Evolutionary conservation across 2,329 filamentous ascomycete genomes (phyloP), one percentile per base, ranked within the genome.

Genomic region (Coniella vitis): DNA sequence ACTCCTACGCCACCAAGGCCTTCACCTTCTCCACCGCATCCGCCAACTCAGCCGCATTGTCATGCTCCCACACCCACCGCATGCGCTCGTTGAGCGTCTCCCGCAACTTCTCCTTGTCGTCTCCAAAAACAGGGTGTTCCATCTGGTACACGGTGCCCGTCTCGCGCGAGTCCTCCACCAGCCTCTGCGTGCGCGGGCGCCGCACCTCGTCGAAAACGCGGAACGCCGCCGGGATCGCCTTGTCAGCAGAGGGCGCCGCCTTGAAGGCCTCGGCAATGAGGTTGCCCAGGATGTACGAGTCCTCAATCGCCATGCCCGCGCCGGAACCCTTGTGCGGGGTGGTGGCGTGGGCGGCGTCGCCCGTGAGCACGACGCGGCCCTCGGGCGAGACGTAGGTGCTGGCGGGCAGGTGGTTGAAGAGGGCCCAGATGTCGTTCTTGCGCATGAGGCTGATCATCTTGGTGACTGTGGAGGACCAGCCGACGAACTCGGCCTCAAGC

Each of bases 151-250:
- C 48, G 48, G 64, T 59, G 0, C 58, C 73, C 17, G 67, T 67
- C 20, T 74, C 64, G 35, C 66, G 66, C 47, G 76, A 79, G 37
- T 69, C 78, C 7, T 66, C 61, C 0, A 79, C 74, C 0, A 79
- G 58, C 58, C 68, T 68, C 52, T 77, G 73, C 5, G 67, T 70
- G 7, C 76, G 61, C 10, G 71, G 66, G 4, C 76, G 63, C 1
- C 79, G 64, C 2, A 71, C 63, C 4, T 59, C 62, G 53, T 81
- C 75, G 16, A 38, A 53, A 4, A 45, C 16, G 5, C 51, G 49
- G 40, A 75, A 82, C 0, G 70, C 70, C 19, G 63, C 62, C 38
- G 81, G 77, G 0, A 68, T 76, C 0, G 64, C 65, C 8, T 66
- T 53, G 31, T 36, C 59, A 0, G 73, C 59, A 7, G 7, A 53